Conservation (phyloP, 345 rosid species). For the Sonneratia caseolaris region DNA sequence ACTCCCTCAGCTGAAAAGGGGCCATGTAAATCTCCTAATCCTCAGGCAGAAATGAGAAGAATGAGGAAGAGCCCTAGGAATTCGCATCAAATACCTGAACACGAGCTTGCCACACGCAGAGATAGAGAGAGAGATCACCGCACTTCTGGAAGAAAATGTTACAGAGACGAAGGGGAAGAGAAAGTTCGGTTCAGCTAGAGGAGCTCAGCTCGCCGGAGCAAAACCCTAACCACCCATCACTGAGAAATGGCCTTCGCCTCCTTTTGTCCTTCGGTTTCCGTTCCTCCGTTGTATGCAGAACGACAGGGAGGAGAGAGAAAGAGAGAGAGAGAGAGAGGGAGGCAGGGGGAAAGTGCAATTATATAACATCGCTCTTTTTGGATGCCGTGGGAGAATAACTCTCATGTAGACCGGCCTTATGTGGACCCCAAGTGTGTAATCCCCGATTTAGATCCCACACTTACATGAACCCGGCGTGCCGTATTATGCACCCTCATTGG, state of each 20-base stretch:
- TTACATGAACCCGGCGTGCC: background rate
- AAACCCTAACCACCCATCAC: background rate
- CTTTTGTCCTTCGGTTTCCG: background rate
- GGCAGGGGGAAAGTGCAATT: too few species aligned
- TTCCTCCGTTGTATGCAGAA: background rate
- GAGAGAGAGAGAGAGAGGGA: too few species aligned
- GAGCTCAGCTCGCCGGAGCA: background rate
- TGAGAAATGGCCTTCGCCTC: background rate
- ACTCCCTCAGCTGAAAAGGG: background rate
- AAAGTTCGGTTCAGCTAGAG: background rate
- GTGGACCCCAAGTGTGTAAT: too few species aligned
- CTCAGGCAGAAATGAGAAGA: background rate
- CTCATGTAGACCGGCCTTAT: background rate
- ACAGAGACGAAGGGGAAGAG: background rate
- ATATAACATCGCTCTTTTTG: background rate
- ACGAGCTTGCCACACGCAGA: background rate
- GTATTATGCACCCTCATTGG: too few species aligned
- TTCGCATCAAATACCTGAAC: background rate
- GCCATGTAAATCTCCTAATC: background rate
- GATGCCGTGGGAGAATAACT: background rate
- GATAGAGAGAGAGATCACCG: background rate
- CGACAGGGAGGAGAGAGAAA: background rate
- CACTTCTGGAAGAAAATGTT: background rate
- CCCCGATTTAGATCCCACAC: background rate
- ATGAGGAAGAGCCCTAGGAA: background rate